A percentile compares a stretch with the other conserved stretches of the same genome.
Conservation (phyloP, 2,329 filamentous ascomycete genomes). For the Epichloe coenophiala region DNA sequence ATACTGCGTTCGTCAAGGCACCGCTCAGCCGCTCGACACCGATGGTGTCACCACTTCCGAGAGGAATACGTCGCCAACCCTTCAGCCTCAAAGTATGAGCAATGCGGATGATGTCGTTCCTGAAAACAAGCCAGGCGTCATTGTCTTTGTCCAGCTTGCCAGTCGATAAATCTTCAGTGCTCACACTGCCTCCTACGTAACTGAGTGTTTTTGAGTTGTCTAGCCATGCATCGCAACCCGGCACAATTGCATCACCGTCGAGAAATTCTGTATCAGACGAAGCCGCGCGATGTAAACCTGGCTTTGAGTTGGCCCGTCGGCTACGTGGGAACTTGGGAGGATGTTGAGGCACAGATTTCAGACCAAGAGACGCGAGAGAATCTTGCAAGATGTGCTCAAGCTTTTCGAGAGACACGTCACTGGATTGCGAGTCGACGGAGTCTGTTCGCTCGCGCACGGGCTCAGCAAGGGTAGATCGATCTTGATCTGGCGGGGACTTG, state of each 20-base stretch:
- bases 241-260: conserved; percentile 72
- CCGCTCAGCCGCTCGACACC: conserved; percentile 70
- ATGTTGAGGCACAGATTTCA: conserved; percentile 31
- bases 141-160: conserved; percentile 49
- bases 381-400: conserved; percentile 70
- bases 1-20: conserved; percentile 90
- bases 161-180: conserved; percentile 28
- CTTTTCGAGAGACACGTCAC: conserved; percentile 61
- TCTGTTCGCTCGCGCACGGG: conserved; percentile 25
- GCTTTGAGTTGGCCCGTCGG: conserved; percentile 21
- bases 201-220: conserved; percentile 85
- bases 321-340: conserved; percentile 29
- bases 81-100: conserved; percentile 81
- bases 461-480: conserved; percentile 7
- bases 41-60: conserved; percentile 56
- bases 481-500: conserved; percentile 20
- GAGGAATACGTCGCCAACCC: conserved; percentile 74
- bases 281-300: conserved; percentile 31
- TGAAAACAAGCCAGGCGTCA: conserved; percentile 75
- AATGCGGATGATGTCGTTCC: conserved; percentile 80
- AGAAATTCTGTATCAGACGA: conserved; percentile 78
- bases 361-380: conserved; percentile 41
- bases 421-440: conserved; percentile 53
- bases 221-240: conserved; percentile 68
- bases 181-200: conserved; percentile 42